A percentile compares a stretch with the other conserved stretches of the same genome.
Conservation (phyloP, 169 alveolate genomes). For the Plasmodium coatneyi region DNA sequence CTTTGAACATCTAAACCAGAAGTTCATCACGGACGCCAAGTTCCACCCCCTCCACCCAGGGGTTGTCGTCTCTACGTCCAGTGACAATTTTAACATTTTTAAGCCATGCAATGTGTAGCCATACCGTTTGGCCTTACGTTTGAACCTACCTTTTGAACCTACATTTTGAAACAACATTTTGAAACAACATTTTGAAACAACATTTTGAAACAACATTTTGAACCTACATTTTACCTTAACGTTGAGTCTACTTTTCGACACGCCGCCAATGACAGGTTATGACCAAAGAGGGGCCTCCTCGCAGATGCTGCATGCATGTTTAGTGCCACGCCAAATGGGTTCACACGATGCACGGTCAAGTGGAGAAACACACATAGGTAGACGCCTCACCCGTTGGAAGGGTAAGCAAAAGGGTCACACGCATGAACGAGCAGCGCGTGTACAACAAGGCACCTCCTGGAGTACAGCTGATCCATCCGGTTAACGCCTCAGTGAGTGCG, state of each 20-base stretch:
- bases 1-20: conserved; percentile 85
- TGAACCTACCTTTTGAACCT: neutral
- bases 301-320: neutral
- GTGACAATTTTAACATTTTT: conserved; percentile 82
- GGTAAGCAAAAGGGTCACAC: neutral
- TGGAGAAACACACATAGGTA: neutral
- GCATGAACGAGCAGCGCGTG: neutral
- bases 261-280: neutral
- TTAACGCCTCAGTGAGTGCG: conserved; percentile 66
- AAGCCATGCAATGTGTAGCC: conserved; percentile 77
- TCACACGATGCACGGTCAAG: neutral
- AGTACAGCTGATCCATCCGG: neutral
- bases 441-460: no score
- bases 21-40: conserved; percentile 83
- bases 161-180: neutral
- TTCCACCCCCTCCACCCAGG: conserved; percentile 85
- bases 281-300: no score
- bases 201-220: neutral
- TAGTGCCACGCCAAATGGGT: neutral
- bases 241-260: neutral
- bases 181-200: neutral
- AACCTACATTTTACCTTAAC: neutral
- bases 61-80: conserved; percentile 80
- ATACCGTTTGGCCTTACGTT: neutral
- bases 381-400: neutral